Evolutionary conservation across 495 filamentous ascomycete species (phyloP).

Genomic region (Zalerion maritima): DNA sequence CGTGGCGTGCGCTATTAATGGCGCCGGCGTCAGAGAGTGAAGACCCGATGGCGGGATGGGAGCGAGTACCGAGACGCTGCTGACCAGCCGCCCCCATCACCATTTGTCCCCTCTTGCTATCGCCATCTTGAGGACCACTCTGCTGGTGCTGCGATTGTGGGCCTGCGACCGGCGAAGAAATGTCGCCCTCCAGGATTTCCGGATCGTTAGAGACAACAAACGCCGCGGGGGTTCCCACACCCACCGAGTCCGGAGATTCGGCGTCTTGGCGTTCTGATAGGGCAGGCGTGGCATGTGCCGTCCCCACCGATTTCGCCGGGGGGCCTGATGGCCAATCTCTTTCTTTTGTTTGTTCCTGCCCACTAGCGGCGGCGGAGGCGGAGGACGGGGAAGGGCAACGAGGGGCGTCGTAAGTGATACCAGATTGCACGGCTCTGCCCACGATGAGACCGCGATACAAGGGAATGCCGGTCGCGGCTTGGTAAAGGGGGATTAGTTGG

Average conservation of each 20-base stretch:
- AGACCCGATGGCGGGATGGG: too few species aligned
- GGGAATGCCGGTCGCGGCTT: conserved; percentile 57
- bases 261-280: conserved; percentile 1
- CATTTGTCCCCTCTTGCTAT: too few species aligned
- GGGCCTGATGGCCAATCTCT: conserved; percentile 2
- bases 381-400: conserved; percentile 12
- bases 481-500: conserved; percentile 72
- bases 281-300: neutral
- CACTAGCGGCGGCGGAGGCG: conserved; percentile 6
- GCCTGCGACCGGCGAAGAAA: too few species aligned
- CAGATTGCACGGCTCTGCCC: conserved; percentile 50
- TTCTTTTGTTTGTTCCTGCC: neutral
- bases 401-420: conserved; percentile 40
- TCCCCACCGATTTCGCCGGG: neutral
- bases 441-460: conserved; percentile 62
- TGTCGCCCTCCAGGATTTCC: too few species aligned
- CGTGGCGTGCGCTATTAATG: too few species aligned
- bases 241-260: neutral
- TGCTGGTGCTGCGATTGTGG: too few species aligned
- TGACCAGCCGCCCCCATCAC: too few species aligned
- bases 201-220: too few species aligned
- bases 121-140: too few species aligned
- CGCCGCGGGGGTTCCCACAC: too few species aligned
- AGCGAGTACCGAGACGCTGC: too few species aligned
- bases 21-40: too few species aligned